Evolutionary conservation across 2,329 filamentous ascomycete genomes (phyloP), one percentile per base, ranked within the genome.

Genomic region (Colletotrichum sansevieriae): DNA sequence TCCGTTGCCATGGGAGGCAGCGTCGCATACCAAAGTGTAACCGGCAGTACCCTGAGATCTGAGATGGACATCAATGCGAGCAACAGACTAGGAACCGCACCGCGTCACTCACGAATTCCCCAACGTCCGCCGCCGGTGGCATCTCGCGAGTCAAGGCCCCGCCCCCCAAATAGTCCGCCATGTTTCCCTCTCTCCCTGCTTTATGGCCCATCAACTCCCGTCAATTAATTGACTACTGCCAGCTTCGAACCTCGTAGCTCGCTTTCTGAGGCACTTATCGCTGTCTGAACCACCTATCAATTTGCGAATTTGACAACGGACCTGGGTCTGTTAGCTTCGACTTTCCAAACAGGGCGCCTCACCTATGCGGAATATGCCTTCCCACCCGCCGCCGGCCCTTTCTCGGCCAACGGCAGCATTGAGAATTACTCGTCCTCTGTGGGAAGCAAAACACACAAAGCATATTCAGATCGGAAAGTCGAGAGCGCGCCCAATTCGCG

Each of bases 51-150:
- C 61, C 47, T 60, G 65, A 61, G 55, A 60, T 61, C 39, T 44
- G 37, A 65, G 43, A 65, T 65, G 55, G 62, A n/a, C 55, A 18
- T 68, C 65, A 68, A 68, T 65, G 65, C 65, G 39, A 55, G 44
- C 12, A 29, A 35, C 33, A 41, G 46, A 22, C 63, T 29, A 63
- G 49, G 57, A 65, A 58, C 60, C 15, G 39, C 61, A 55, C 61
- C 62, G 51, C 55, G 47, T 56, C 55, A 37, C 43, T 8, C 29
- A 29, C 8, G 29, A 20, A 55, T 65, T 20, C 46, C 12, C 54
- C 64, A 52, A 10, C 25, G 25, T 35, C 49, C 13, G 22, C 22
- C 49, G 29, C 29, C 29, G 29, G 35, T 11, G 25, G 22, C n/a
- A 29, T 39, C 3, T 35, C 13, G 43, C 61, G 61, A 68, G 65